phyloP scores from a whole-genome alignment of 2,329 filamentous ascomycete species.

The Onygenales sp. region DNA sequence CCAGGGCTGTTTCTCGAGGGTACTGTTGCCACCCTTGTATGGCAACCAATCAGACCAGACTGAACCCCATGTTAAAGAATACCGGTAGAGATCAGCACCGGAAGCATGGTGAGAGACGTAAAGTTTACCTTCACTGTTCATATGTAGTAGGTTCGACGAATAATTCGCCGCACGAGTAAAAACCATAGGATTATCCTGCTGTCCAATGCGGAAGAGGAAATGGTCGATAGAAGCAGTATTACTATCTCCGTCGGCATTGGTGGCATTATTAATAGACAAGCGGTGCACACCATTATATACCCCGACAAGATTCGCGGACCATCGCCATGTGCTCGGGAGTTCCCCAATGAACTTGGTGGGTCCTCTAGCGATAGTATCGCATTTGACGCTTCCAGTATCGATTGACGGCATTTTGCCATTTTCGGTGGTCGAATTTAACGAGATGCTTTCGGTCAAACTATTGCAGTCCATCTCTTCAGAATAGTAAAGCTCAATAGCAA shows the following conservation, averaged over 20 bases:
- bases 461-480: constrained; percentile 53
- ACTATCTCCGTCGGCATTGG: constrained; percentile 30
- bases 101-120: constrained; percentile 50
- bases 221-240: constrained; percentile 43
- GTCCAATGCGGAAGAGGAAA: constrained; percentile 51
- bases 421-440: constrained; percentile 45
- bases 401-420: constrained; percentile 35
- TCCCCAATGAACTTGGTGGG: constrained; percentile 37
- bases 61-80: constrained; percentile 52
- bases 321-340: constrained; percentile 46
- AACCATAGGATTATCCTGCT: constrained; percentile 45
- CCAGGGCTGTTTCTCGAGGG: constrained; percentile 44
- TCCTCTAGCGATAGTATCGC: constrained; percentile 30
- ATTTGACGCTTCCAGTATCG: constrained; percentile 37
- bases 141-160: constrained; percentile 39
- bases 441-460: constrained; percentile 41
- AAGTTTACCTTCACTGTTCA: constrained; percentile 33
- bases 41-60: constrained; percentile 50
- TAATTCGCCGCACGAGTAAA: constrained; percentile 47
- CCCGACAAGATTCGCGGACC: constrained; percentile 42
- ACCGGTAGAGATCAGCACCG: constrained; percentile 54
- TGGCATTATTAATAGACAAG: constrained; percentile 47
- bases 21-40: constrained; percentile 45
- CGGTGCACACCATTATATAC: constrained; percentile 54
- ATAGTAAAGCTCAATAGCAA: constrained; percentile 49